Evolutionary conservation across 176 grass and related monocot species (phyloP), one percentile per base, ranked within the genome.

Genomic region (Oryza nivara): DNA sequence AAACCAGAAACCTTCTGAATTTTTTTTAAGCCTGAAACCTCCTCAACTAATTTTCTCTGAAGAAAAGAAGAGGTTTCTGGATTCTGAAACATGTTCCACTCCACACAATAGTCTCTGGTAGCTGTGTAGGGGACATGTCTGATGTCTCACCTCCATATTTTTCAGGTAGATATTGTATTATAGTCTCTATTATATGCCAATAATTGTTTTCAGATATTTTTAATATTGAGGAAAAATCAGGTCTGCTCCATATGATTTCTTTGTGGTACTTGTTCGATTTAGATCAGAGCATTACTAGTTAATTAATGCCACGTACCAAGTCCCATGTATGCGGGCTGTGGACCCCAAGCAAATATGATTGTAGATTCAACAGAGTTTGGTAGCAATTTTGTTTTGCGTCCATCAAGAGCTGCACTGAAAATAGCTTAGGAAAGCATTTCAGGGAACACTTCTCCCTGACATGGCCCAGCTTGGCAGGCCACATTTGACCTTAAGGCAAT

Each of bases 401-500:
- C 51, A 66, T 77, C 72, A 34, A 66, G 20, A 10, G 36, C 10
- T 47, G 13, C 51, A 72, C 36, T 9, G 77, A 30, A 32, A 80
- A 73, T 76, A 60, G 5, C 9, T 26, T 16, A 12, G 25, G 52
- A 12, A 70, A 38, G 64, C 65, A 65, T 47, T 56, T n/a, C 66
- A 77, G 69, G 68, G 54, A 54, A 56, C 73, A 44, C 13, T 77
- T 16, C 14, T 54, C 83, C 83, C 16, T 82, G 52, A 58, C 25
- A 49, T 60, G 83, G 47, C 34, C 73, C 67, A 77, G 73, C 68
- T 45, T 47, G 70, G 74, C 30, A 78, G 88, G 38, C 67, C 78
- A 71, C 48, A 20, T 51, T 65, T 73, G 69, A 80, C 43, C 56
- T 56, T 38, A 54, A 0, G 26, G 5, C 13, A 54, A 5, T 20